Evolutionary conservation across 371 early-diverging fungal genomes (phyloP), one percentile per base, ranked within the genome.

Genomic region (Cokeromyces recurvatus): DNA sequence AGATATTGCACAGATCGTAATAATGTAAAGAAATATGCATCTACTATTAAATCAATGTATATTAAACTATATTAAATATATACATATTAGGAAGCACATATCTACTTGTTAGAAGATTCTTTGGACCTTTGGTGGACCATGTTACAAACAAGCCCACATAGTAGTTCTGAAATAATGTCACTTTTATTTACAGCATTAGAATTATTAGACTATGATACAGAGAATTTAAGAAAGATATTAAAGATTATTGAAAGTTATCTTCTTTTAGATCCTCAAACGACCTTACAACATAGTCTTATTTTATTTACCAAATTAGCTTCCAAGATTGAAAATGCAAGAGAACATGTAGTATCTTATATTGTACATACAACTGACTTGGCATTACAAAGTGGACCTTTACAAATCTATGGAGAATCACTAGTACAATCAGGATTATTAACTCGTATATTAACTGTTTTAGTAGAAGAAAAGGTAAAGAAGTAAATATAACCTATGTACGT

Each of bases 101-200:
- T 91, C 7, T 92, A 93, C 56, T 53, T 94, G 48, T 64, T 92
- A 15, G 95, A 94, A 51, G 95, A 94, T 52, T 88, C 86, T 0
- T 62, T 94, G 15, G 90, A 91, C 50, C 76, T 95, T 12, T 94
- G 95, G 94, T 78, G 81, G 53, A 79, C 85, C 0, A 71, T 84
- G 1, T 27, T 94, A 14, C 87, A 86, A 66, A 86, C 85, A 51
- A 68, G 87, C 0, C 56, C 81, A 0, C 34, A 54, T 11, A 45
- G 67, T 8, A 81, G 78, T 7, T 66, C 77, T 10, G 63, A 75
- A 29, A 46, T 95, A 6, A 43, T 79, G n/a, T 55, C 67, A 8
- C 80, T 95, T 7, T 64, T 86, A 4, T 29, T 8, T 29, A 48
- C 58, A 4, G 78, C 84, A 4, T 66, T 87, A 3, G 55, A 63